These are phyloP conservation scores for Tricholoma saponaceum DNA, from an alignment of 768 basidiomycete genomes.

Conservation along the genomic window DNA sequence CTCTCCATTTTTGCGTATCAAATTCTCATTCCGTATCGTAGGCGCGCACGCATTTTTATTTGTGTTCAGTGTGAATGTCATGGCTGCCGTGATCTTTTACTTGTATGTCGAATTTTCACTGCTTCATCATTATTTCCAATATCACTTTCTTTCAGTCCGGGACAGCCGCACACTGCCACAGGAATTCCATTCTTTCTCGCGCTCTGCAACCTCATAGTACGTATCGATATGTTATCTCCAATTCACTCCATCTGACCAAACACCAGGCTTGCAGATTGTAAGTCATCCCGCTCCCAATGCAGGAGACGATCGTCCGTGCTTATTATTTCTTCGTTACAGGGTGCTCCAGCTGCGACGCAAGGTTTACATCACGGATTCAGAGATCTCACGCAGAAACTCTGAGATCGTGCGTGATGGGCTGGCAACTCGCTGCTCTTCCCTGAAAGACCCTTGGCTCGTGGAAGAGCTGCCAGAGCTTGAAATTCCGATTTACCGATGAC, in stretches of 20 bases:
- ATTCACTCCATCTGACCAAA: background rate
- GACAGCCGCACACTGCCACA: conserved; percentile 25
- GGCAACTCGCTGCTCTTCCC: background rate
- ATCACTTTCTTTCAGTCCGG: conserved; percentile 20
- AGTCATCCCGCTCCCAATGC: conserved; percentile 5
- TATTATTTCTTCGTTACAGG: conserved; percentile 16
- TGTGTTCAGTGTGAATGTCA: conserved; percentile 24
- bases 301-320: background rate
- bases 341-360: conserved; percentile 36
- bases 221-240: background rate
- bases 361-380: conserved; percentile 27
- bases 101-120: conserved; percentile 17
- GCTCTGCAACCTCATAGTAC: conserved; percentile 33
- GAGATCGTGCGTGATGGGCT: conserved; percentile 23
- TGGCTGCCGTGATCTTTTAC: conserved; percentile 28
- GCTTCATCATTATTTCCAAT: background rate
- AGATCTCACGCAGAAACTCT: conserved; percentile 27
- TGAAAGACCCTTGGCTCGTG: conserved; percentile 11
- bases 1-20: background rate
- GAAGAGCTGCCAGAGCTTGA: background rate
- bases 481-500: background rate
- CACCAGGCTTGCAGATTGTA: conserved; percentile 33
- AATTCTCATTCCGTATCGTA: conserved; percentile 6
- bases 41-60: conserved; percentile 30
- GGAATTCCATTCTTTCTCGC: conserved; percentile 35